A percentile compares a stretch with the other conserved stretches of the same genome.
Evolutionary conservation across 371 early-diverging fungal genomes (phyloP).

Genomic region (Mortierella sp.): DNA sequence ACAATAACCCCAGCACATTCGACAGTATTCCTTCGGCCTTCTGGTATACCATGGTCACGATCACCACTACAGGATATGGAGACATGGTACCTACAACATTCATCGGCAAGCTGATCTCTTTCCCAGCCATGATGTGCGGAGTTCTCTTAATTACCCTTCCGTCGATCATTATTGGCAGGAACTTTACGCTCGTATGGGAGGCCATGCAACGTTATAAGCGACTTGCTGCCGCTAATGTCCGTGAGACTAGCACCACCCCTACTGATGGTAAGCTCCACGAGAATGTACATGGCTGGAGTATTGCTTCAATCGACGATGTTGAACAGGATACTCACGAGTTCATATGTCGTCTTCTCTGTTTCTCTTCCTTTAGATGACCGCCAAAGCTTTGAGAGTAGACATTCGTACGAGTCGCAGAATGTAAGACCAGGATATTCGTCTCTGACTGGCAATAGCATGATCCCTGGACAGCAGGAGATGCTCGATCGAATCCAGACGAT

Average conservation of each 20-base stretch:
- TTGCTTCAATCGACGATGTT: background rate
- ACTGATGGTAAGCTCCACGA: slow-evolving; percentile 30
- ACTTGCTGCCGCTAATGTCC: slow-evolving; percentile 36
- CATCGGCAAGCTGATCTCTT: slow-evolving; percentile 86
- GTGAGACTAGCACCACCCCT: slow-evolving; percentile 18
- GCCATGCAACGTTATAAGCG: slow-evolving; percentile 68
- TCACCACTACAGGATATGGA: slow-evolving; percentile 91
- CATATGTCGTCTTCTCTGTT: background rate
- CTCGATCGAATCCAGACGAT: slow-evolving; percentile 63
- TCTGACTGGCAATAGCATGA: slow-evolving; percentile 15
- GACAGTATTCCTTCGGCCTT: slow-evolving; percentile 88
- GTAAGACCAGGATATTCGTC: slow-evolving; percentile 36
- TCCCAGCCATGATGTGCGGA: slow-evolving; percentile 90
- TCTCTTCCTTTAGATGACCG: slow-evolving; percentile 18
- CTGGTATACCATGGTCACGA: slow-evolving; percentile 87
- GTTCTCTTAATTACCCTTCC: slow-evolving; percentile 88
- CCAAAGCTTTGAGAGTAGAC: slow-evolving; percentile 49
- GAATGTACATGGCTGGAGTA: background rate
- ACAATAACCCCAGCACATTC: slow-evolving; percentile 67
- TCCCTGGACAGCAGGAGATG: slow-evolving; percentile 57
- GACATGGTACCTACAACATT: slow-evolving; percentile 90
- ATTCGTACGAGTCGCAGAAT: slow-evolving; percentile 35
- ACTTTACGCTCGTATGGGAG: slow-evolving; percentile 91
- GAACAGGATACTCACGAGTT: background rate
- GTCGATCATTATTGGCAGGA: slow-evolving; percentile 90